Evolutionary conservation across 164 flowering plant genomes (phyloP).

Genomic region (Cinnamomum chago): DNA sequence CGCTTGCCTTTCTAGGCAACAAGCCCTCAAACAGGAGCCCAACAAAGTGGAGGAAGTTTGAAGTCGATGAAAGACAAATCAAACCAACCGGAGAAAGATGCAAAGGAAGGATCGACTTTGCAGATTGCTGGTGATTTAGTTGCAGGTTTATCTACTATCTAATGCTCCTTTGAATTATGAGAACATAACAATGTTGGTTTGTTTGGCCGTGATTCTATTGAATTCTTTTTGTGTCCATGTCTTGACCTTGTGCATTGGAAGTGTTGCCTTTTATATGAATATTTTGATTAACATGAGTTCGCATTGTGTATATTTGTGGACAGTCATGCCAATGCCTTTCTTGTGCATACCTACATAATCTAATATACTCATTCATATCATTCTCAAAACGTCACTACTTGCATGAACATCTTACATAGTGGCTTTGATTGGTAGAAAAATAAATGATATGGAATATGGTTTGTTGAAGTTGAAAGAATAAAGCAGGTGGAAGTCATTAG

Average conservation of each 20-base stretch:
- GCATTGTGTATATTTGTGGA: too few relatives aligned
- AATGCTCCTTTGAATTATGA: not conserved
- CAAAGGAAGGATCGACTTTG: slow-evolving; percentile 61
- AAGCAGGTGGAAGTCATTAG: too few relatives aligned
- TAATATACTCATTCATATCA: not conserved
- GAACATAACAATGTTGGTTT: not conserved
- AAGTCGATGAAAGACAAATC: slow-evolving; percentile 91
- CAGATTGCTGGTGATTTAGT: slow-evolving; percentile 61
- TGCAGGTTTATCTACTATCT: slow-evolving; percentile 1
- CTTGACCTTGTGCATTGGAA: not conserved
- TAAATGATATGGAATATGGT: too few relatives aligned
- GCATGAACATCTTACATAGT: too few relatives aligned
- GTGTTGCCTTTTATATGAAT: not conserved
- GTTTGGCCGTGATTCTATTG: not conserved
- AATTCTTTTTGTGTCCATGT: not conserved
- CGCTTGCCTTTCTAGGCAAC: slow-evolving; percentile 51
- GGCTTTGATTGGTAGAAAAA: too few relatives aligned
- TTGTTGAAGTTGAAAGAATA: too few relatives aligned
- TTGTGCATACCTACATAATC: not conserved
- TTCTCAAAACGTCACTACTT: too few relatives aligned
- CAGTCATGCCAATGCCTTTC: not conserved
- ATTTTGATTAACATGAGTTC: not conserved
- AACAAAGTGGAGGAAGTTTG: slow-evolving; percentile 66
- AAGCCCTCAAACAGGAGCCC: slow-evolving; percentile 87
- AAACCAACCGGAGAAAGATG: slow-evolving; percentile 65